Conservation (phyloP, 2,329 filamentous ascomycete species). For the Ascomycota sp. region DNA sequence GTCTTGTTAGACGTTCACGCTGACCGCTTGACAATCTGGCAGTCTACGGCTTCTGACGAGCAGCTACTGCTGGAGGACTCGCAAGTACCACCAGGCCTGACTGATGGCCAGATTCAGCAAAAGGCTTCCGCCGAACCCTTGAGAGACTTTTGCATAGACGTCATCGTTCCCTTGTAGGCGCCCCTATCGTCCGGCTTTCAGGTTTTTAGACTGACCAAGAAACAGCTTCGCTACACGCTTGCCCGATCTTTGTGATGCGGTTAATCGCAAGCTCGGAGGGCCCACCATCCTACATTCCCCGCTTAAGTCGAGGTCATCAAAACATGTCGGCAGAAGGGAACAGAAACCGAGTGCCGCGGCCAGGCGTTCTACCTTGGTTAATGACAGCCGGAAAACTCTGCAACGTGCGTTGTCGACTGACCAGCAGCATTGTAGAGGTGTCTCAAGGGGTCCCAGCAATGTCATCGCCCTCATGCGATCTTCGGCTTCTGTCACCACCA, state of each 20-base stretch:
- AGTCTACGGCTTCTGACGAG: slow-evolving; percentile 48
- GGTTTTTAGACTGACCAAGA: too few relatives aligned
- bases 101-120: slow-evolving; percentile 16
- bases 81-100: slow-evolving; percentile 14
- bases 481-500: slow-evolving; percentile 33
- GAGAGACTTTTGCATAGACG: slow-evolving; percentile 59
- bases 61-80: slow-evolving; percentile 28
- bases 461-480: slow-evolving; percentile 47
- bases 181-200: neutral
- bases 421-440: slow-evolving; percentile 28
- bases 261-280: slow-evolving; percentile 60
- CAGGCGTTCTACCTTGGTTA: slow-evolving; percentile 23
- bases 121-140: slow-evolving; percentile 38
- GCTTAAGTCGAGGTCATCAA: slow-evolving; percentile 28
- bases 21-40: slow-evolving; percentile 68
- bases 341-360: slow-evolving; percentile 30
- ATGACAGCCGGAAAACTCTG: slow-evolving; percentile 30
- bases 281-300: slow-evolving; percentile 37
- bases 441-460: slow-evolving; percentile 34
- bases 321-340: slow-evolving; percentile 20
- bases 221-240: slow-evolving; percentile 51
- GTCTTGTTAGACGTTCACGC: slow-evolving; percentile 52
- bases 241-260: slow-evolving; percentile 47
- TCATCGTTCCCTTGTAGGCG: slow-evolving; percentile 57
- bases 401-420: slow-evolving; percentile 43